phyloP scores from a whole-genome alignment of 129 eudicot genomes.

The Centella asiatica region DNA sequence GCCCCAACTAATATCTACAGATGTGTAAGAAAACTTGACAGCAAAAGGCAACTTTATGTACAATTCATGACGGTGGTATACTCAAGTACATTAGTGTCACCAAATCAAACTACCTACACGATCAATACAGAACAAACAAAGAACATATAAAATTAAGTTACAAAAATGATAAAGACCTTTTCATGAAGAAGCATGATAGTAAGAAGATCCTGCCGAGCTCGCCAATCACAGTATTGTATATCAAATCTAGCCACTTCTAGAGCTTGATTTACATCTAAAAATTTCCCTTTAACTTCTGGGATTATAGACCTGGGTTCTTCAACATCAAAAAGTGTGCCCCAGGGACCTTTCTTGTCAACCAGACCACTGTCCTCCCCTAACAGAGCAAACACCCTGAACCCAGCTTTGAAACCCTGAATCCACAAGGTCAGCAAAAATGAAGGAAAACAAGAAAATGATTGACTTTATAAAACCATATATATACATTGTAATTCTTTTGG shows the following conservation, averaged over 20 bases:
- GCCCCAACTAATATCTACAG: not conserved
- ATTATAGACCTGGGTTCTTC: constrained; percentile 73
- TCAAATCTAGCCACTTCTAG: constrained; percentile 92
- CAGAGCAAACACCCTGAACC: constrained; percentile 70
- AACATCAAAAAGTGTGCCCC: constrained; percentile 68
- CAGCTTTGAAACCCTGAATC: constrained; percentile 57
- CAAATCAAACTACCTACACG: too few species aligned
- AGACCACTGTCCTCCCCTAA: constrained; percentile 67
- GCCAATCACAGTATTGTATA: constrained; percentile 97
- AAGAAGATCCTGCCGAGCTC: constrained; percentile 93
- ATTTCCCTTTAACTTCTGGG: constrained; percentile 63
- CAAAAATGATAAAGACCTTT: constrained; percentile 37
- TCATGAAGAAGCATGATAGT: constrained; percentile 93
- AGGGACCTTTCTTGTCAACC: constrained; percentile 55
- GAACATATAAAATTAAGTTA: not conserved
- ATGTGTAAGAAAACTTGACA: not conserved
- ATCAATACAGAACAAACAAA: too few species aligned
- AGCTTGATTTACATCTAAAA: constrained; percentile 84
- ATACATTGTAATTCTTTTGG: too few species aligned
- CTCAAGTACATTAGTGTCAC: not conserved
- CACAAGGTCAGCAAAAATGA: not conserved
- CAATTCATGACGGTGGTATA: not conserved
- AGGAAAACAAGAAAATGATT: not conserved
- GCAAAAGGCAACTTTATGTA: not conserved
- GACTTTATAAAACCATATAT: not conserved